phyloP scores from a whole-genome alignment of 2,329 filamentous ascomycete genomes.

The Chaetomium sp. region DNA sequence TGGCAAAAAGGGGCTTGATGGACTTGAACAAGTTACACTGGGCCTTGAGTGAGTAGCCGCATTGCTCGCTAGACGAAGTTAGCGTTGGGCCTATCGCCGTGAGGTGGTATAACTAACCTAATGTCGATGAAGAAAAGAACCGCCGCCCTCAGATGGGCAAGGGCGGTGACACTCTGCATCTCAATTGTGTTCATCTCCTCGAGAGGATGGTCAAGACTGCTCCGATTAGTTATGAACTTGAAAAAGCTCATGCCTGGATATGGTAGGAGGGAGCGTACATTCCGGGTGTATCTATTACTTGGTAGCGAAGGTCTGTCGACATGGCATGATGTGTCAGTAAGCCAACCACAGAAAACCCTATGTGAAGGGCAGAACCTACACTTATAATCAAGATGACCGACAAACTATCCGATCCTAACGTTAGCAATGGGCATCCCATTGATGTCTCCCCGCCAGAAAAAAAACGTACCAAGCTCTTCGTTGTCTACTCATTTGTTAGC shows the following conservation, averaged over 20 bases:
- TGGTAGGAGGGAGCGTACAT: slow-evolving; percentile 41
- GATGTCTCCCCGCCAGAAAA: background rate
- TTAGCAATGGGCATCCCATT: background rate
- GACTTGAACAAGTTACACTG: slow-evolving; percentile 94
- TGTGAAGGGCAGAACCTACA: slow-evolving; percentile 31
- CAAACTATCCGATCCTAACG: slow-evolving; percentile 46
- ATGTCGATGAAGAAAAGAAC: slow-evolving; percentile 51
- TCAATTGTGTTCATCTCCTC: slow-evolving; percentile 99
- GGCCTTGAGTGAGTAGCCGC: slow-evolving; percentile 84
- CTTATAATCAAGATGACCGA: slow-evolving; percentile 97
- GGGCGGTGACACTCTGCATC: slow-evolving; percentile 97
- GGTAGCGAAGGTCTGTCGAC: slow-evolving; percentile 34
- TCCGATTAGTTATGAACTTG: background rate
- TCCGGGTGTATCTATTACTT: slow-evolving; percentile 95
- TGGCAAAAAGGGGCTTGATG: slow-evolving; percentile 93
- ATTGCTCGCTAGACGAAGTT: slow-evolving; percentile 66
- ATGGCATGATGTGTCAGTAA: too few relatives aligned
- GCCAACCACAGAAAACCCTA: too few relatives aligned
- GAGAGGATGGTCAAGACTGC: slow-evolving; percentile 75
- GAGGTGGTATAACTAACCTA: slow-evolving; percentile 6
- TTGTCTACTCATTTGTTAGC: slow-evolving; percentile 48
- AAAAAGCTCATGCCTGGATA: background rate
- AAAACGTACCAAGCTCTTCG: slow-evolving; percentile 62
- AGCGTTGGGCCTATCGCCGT: background rate
- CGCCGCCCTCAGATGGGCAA: slow-evolving; percentile 90